phyloP scores from a whole-genome alignment of 2,329 filamentous ascomycete genomes.

The Verticillium tricorpus region DNA sequence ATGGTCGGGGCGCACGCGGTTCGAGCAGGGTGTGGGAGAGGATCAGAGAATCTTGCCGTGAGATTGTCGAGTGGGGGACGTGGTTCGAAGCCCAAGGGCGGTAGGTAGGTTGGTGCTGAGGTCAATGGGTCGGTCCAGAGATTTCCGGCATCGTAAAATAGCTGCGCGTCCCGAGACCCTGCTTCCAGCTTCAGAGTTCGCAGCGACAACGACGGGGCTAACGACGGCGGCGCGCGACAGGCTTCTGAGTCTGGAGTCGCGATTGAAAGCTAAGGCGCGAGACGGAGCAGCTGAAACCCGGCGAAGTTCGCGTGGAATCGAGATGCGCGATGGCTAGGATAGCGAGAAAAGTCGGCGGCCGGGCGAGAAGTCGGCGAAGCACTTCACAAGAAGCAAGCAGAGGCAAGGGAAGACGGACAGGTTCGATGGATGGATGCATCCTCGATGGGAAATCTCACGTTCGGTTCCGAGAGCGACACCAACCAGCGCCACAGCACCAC shows the following conservation, averaged over 20 bases:
- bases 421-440: background rate
- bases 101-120: background rate
- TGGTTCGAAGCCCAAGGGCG: background rate
- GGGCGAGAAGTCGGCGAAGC: background rate
- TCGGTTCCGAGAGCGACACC: background rate
- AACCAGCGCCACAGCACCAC: background rate
- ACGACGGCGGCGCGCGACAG: background rate
- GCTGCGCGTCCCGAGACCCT: background rate
- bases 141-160: background rate
- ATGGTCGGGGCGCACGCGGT: background rate
- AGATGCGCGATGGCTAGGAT: background rate
- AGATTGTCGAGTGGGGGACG: background rate
- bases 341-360: background rate
- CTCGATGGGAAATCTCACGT: background rate
- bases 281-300: background rate
- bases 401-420: background rate
- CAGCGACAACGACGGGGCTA: background rate
- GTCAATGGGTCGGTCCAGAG: background rate
- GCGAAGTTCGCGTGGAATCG: background rate
- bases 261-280: background rate
- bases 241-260: background rate
- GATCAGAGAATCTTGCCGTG: background rate
- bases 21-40: background rate
- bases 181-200: background rate
- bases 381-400: background rate